Percentiles rank a stretch among this genome's conserved stretches.
Evolutionary conservation across 257 asterid species (phyloP).

Genomic region (Solanum medicagineum): DNA sequence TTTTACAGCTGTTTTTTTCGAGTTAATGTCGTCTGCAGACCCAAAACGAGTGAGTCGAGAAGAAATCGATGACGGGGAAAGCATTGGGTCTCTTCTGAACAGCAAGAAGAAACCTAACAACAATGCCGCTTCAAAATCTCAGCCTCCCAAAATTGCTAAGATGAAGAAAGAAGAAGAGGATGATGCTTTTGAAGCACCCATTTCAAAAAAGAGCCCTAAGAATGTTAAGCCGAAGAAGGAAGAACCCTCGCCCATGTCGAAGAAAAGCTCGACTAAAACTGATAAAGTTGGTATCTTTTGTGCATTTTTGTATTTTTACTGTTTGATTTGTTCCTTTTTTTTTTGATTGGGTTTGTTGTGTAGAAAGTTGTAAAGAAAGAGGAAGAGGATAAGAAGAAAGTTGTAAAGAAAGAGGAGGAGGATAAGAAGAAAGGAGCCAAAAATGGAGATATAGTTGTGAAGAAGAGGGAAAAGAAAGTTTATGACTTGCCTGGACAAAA

Average conservation of each 20-base stretch:
- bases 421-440: constrained; percentile 30
- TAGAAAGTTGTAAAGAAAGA: constrained; percentile 12
- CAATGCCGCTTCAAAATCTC: constrained; percentile 24
- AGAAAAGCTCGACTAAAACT: constrained; percentile 9
- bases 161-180: constrained; percentile 36
- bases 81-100: constrained; percentile 16
- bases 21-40: constrained; percentile 19
- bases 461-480: constrained; percentile 52
- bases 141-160: constrained; percentile 6
- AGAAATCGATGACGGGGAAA: constrained; percentile 21
- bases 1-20: not conserved
- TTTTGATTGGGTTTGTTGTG: not conserved
- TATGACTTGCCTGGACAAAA: constrained; percentile 86
- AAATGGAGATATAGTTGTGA: constrained; percentile 18
- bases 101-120: constrained; percentile 17
- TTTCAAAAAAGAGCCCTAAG: not conserved
- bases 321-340: not conserved
- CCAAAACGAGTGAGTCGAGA: constrained; percentile 23
- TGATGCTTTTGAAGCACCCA: constrained; percentile 31
- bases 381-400: constrained; percentile 11
- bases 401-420: constrained; percentile 13
- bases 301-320: not conserved
- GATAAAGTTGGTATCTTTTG: not conserved
- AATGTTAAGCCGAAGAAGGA: not conserved
- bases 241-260: not conserved